Evolutionary conservation across 2,329 filamentous ascomycete genomes (phyloP).

Genomic region (Beauveria australis): DNA sequence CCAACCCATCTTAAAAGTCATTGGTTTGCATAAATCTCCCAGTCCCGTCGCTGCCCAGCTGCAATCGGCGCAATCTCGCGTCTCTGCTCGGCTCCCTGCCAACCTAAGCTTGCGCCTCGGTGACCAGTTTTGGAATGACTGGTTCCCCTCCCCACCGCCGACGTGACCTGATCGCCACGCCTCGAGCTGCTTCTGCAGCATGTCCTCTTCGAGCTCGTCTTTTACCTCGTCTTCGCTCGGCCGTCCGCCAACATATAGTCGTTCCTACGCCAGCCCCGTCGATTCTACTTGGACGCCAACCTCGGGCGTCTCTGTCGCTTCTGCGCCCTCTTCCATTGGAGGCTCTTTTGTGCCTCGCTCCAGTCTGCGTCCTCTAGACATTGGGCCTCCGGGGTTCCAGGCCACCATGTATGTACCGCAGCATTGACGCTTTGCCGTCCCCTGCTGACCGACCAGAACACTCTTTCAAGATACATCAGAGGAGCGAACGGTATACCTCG

Average conservation of each 20-base stretch:
- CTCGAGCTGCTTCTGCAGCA: conserved; percentile 19
- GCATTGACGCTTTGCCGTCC: neutral
- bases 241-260: conserved; percentile 32
- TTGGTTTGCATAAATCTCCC: neutral
- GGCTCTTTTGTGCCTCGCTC: conserved; percentile 25
- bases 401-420: conserved; percentile 39
- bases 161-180: conserved; percentile 10
- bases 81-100: conserved; percentile 3
- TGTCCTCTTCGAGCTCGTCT: conserved; percentile 41
- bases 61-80: neutral
- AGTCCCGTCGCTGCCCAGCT: neutral
- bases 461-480: conserved; percentile 42
- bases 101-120: conserved; percentile 8
- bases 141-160: conserved; percentile 11
- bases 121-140: conserved; percentile 10
- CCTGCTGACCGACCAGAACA: conserved; percentile 26
- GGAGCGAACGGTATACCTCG: conserved; percentile 42
- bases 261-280: conserved; percentile 33
- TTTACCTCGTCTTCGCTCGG: conserved; percentile 38
- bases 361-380: conserved; percentile 37
- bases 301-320: conserved; percentile 35
- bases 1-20: neutral
- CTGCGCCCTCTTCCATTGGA: conserved; percentile 34
- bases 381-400: conserved; percentile 45
- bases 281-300: conserved; percentile 39